These are phyloP conservation scores for Porpolomopsis calyptriformis DNA, from an alignment of 768 basidiomycete species.

Conservation along the genomic window DNA sequence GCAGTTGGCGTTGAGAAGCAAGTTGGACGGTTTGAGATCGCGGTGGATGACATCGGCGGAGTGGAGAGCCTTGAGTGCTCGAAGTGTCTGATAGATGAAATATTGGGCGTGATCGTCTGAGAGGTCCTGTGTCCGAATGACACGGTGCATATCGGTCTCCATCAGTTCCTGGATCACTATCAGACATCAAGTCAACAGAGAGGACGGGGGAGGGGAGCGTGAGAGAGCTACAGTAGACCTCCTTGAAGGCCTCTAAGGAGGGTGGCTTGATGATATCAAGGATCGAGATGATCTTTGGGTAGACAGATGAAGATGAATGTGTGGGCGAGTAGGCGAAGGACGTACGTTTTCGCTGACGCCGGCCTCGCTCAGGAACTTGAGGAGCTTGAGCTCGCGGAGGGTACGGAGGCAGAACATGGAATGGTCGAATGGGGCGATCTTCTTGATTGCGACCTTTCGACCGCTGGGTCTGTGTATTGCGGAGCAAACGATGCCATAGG, in stretches of 20 bases:
- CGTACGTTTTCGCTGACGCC: constrained; percentile 82
- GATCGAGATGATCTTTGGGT: constrained; percentile 70
- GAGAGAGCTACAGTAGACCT: constrained; percentile 57
- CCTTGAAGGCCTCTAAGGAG: constrained; percentile 74
- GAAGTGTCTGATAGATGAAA: constrained; percentile 88
- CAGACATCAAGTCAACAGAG: constrained; percentile 1
- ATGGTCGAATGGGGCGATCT: constrained; percentile 91
- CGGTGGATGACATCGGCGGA: constrained; percentile 94
- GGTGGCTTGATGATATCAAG: constrained; percentile 80
- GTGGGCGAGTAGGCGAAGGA: constrained; percentile 6
- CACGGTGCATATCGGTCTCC: constrained; percentile 96
- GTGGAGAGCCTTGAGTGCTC: constrained; percentile 92
- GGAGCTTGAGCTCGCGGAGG: constrained; percentile 75
- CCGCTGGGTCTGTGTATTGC: constrained; percentile 80
- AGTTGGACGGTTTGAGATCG: constrained; percentile 94
- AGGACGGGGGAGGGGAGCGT: constrained; percentile 1
- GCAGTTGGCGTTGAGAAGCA: constrained; percentile 95
- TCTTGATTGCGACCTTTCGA: constrained; percentile 94
- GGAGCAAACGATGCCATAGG: constrained; percentile 92
- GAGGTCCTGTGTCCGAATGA: constrained; percentile 89
- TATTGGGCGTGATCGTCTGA: constrained; percentile 94
- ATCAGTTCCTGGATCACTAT: constrained; percentile 84
- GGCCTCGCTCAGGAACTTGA: constrained; percentile 77
- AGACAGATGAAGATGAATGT: constrained; percentile 7
- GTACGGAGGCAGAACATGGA: constrained; percentile 90